phyloP scores from a whole-genome alignment of 257 asterid genomes.

The Nicotiana knightiana region DNA sequence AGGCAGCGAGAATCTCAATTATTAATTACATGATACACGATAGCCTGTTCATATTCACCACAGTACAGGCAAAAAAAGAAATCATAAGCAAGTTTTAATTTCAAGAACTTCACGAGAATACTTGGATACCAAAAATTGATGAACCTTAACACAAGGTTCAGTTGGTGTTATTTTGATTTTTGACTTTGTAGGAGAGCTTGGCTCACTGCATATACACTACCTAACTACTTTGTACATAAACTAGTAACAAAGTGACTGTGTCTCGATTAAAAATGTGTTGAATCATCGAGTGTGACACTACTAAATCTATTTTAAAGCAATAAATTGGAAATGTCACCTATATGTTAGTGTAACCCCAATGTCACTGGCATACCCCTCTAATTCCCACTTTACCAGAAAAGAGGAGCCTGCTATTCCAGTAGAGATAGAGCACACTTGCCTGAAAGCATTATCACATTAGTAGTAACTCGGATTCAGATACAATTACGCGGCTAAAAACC shows the following conservation, averaged over 20 bases:
- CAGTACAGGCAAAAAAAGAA: background rate
- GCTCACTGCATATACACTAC: background rate
- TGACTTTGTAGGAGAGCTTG: background rate
- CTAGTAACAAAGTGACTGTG: background rate
- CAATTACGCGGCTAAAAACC: background rate
- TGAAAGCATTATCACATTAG: background rate
- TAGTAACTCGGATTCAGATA: conserved; percentile 3
- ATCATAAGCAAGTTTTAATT: background rate
- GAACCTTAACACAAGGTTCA: conserved; percentile 8
- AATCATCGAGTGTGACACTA: background rate
- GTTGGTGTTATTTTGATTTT: background rate
- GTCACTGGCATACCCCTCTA: background rate
- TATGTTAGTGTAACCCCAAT: background rate
- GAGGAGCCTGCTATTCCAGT: background rate
- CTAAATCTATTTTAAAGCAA: background rate
- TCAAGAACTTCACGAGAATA: background rate
- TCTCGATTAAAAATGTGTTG: background rate
- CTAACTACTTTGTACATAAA: background rate
- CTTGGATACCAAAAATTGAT: background rate
- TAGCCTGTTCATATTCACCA: background rate
- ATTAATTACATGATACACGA: background rate
- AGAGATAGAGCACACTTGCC: conserved; percentile 5
- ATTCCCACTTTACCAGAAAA: background rate
- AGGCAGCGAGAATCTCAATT: background rate
- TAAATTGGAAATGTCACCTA: background rate